These are phyloP conservation scores for Cymbopogon flexuosus DNA, from an alignment of 202 grass and related monocot species.

Conservation along the genomic window DNA sequence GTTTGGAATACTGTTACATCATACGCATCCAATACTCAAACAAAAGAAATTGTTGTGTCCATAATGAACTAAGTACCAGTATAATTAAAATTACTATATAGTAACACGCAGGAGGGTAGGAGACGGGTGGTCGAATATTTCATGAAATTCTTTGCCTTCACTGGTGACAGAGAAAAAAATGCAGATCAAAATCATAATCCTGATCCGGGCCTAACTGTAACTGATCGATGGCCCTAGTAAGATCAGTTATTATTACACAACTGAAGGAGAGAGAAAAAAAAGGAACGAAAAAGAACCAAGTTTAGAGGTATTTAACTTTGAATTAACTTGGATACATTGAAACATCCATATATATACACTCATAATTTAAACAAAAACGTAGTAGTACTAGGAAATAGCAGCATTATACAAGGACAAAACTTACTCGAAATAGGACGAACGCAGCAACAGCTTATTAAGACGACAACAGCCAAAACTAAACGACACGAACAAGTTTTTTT, in stretches of 20 bases:
- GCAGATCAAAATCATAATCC: neutral
- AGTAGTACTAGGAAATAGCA: neutral
- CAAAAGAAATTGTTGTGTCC: neutral
- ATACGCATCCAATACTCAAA: neutral
- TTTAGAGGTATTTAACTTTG: neutral
- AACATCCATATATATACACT: constrained; percentile 17
- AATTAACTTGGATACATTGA: neutral
- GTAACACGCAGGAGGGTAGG: neutral
- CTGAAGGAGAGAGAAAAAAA: too few relatives aligned
- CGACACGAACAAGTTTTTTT: neutral
- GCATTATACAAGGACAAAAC: neutral
- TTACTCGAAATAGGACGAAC: neutral
- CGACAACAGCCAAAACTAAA: neutral
- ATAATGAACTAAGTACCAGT: neutral
- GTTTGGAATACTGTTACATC: neutral
- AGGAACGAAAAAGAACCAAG: neutral
- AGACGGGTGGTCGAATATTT: neutral
- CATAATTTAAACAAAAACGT: neutral
- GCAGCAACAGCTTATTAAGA: neutral
- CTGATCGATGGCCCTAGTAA: neutral
- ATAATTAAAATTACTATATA: too few relatives aligned
- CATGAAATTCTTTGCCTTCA: neutral
- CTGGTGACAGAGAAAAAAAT: neutral
- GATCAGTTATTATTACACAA: neutral
- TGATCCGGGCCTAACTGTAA: neutral